A percentile compares a stretch with the other conserved stretches of the same genome.
Conservation (phyloP, 306 rosid species). For the Trifolium repens region DNA sequence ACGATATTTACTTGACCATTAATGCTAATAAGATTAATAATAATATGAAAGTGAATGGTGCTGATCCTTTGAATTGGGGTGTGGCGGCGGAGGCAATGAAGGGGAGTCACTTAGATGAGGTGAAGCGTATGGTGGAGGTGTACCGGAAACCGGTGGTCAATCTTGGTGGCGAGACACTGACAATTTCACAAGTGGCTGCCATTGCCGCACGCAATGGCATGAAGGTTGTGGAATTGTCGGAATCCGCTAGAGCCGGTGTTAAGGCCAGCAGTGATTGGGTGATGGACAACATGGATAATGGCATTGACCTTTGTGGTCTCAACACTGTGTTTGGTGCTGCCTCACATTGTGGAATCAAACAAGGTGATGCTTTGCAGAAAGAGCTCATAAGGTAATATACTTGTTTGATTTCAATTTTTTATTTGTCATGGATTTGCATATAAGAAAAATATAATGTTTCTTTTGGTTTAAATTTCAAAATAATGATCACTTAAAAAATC, state of each 20-base stretch:
- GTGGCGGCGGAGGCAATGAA: constrained; percentile 63
- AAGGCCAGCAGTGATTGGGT: constrained; percentile 97
- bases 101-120: constrained; percentile 86
- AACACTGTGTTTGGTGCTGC: constrained; percentile 94
- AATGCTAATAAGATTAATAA: too few species aligned
- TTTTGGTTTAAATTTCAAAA: too few species aligned
- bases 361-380: constrained; percentile 83
- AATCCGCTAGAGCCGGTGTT: constrained; percentile 70
- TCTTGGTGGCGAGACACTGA: constrained; percentile 74
- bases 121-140: constrained; percentile 86
- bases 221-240: constrained; percentile 62
- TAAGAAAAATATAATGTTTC: too few species aligned
- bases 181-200: constrained; percentile 88
- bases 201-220: constrained; percentile 48
- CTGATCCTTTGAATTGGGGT: constrained; percentile 77
- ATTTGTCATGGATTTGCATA: too few species aligned
- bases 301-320: constrained; percentile 79
- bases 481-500: too few species aligned
- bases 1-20: too few species aligned
- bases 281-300: constrained; percentile 61
- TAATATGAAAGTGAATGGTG: neutral
- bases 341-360: constrained; percentile 76
- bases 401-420: too few species aligned
- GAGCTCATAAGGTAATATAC: constrained; percentile 63
- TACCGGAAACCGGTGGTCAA: constrained; percentile 62